Percentiles rank a stretch among this genome's conserved stretches.
Conservation (phyloP, 163 green algal genomes). For the Scenedesmus sp. region DNA sequence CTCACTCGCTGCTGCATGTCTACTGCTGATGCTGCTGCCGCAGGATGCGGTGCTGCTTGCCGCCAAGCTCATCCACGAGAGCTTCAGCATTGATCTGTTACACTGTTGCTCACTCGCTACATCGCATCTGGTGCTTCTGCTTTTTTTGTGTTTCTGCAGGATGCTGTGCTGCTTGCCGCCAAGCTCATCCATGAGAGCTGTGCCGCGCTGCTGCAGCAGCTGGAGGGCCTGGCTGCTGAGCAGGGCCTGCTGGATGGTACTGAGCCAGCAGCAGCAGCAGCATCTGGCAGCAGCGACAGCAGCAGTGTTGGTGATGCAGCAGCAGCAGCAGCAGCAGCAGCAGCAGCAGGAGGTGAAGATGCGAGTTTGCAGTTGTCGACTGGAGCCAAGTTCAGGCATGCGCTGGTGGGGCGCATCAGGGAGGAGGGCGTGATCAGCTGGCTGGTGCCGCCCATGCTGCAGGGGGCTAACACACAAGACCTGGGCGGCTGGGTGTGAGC, state of each 20-base stretch:
- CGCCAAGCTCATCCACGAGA: background rate
- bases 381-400: conserved; percentile 1
- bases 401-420: conserved; percentile 29
- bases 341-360: background rate
- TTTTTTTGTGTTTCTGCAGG: conserved; percentile 53
- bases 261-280: background rate
- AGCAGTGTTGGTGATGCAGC: background rate
- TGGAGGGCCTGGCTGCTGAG: conserved; percentile 64
- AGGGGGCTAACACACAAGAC: conserved; percentile 35
- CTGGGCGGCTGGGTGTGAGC: conserved; percentile 47
- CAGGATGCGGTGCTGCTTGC: background rate
- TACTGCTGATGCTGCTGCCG: background rate
- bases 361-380: background rate
- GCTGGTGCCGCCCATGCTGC: conserved; percentile 86
- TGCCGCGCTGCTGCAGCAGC: conserved; percentile 67
- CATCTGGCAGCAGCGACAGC: background rate
- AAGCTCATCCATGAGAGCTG: conserved; percentile 68
- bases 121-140: no score
- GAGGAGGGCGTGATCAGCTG: conserved; percentile 71
- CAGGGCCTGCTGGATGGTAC: conserved; percentile 1
- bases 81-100: background rate
- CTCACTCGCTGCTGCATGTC: background rate
- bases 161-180: conserved; percentile 62
- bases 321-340: conserved; percentile 19
- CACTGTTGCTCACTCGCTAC: background rate